These are phyloP conservation scores for Conringia planisiliqua DNA, from an alignment of 345 rosid genomes.

Conservation along the genomic window DNA sequence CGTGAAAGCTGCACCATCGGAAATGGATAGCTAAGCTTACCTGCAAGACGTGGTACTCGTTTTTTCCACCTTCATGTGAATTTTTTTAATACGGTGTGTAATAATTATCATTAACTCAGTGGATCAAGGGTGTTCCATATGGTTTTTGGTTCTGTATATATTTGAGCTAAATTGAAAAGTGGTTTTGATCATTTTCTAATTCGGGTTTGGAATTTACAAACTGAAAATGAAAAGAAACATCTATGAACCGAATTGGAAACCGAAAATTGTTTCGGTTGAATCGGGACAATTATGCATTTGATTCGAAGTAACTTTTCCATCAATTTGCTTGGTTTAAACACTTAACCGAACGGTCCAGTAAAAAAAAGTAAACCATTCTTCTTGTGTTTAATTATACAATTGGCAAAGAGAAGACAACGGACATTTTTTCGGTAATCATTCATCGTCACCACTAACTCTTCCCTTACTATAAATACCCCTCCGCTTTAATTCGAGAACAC, in stretches of 20 bases:
- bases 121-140: no score
- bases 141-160: background rate
- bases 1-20: slow-evolving; percentile 20
- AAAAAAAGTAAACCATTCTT: background rate
- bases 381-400: background rate
- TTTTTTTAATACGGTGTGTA: background rate
- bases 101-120: background rate
- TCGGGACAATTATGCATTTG: background rate
- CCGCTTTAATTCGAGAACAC: slow-evolving; percentile 17
- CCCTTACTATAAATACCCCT: slow-evolving; percentile 5
- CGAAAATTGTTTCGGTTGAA: no score
- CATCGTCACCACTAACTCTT: slow-evolving; percentile 18
- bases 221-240: background rate
- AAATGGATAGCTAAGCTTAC: slow-evolving; percentile 27
- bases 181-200: no score
- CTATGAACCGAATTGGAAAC: no score
- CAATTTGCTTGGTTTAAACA: background rate
- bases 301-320: background rate
- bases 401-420: slow-evolving; percentile 32
- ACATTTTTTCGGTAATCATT: background rate
- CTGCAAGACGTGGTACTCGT: slow-evolving; percentile 14
- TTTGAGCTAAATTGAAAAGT: background rate
- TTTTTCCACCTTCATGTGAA: slow-evolving; percentile 6
- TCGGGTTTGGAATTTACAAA: background rate
- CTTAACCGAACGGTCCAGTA: slow-evolving; percentile 9